phyloP scores from a whole-genome alignment of 768 basidiomycete species.

The Dioszegia crocea region DNA sequence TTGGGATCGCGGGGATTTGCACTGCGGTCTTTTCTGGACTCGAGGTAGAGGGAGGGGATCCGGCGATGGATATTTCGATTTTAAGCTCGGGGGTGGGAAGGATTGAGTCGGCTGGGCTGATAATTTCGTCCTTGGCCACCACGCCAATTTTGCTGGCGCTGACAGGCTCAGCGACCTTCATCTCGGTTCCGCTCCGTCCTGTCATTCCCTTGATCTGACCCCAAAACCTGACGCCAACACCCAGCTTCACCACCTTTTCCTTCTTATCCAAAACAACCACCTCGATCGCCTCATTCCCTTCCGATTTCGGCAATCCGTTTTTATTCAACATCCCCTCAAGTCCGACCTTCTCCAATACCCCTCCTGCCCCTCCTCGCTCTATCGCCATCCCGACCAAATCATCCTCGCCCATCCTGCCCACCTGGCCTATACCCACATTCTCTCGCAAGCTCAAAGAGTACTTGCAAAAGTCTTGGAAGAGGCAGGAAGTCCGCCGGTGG shows the following conservation, averaged over 20 bases:
- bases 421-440: conserved; percentile 76
- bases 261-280: not conserved
- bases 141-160: too few relatives aligned
- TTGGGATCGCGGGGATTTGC: too few relatives aligned
- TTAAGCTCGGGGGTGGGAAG: too few relatives aligned
- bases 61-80: too few relatives aligned
- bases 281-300: not conserved
- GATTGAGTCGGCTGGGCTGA: too few relatives aligned
- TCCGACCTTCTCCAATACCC: conserved; percentile 65
- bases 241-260: not conserved
- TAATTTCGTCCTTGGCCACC: too few relatives aligned
- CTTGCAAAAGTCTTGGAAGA: conserved; percentile 81
- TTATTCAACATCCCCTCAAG: conserved; percentile 66
- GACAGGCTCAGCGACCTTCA: too few relatives aligned
- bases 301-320: conserved; percentile 32
- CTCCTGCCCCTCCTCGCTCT: conserved; percentile 65
- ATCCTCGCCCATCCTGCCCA: conserved; percentile 60
- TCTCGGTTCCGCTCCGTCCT: too few relatives aligned
- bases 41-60: too few relatives aligned
- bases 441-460: conserved; percentile 72
- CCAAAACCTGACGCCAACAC: too few relatives aligned
- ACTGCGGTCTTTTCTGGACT: too few relatives aligned
- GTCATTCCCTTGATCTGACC: too few relatives aligned
- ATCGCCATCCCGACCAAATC: conserved; percentile 64
- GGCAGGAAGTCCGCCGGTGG: conserved; percentile 69